phyloP scores from a whole-genome alignment of 2,329 filamentous ascomycete genomes.

The Colletotrichum musae region DNA sequence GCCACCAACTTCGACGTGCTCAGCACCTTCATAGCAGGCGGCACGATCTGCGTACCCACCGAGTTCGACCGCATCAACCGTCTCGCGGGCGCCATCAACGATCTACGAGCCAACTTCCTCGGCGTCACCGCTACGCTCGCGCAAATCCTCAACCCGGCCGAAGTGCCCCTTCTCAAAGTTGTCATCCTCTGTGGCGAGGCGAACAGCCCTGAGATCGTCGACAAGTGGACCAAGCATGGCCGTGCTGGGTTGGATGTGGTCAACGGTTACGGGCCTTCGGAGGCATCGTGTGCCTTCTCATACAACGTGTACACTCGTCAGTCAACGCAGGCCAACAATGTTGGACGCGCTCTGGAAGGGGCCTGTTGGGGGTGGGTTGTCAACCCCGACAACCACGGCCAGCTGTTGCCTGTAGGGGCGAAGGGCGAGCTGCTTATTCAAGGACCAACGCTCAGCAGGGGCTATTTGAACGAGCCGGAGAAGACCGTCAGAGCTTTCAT shows the following conservation, averaged over 20 bases:
- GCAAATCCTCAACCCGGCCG: conserved; percentile 54
- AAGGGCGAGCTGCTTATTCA: conserved; percentile 73
- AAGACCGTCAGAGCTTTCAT: conserved; percentile 64
- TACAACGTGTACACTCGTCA: conserved; percentile 42
- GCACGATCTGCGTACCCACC: conserved; percentile 71
- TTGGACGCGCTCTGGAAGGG: conserved; percentile 63
- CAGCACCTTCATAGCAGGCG: conserved; percentile 67
- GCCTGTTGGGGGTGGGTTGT: conserved; percentile 64
- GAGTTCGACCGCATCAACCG: conserved; percentile 65
- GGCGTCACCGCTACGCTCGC: conserved; percentile 73
- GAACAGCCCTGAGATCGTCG: conserved; percentile 61
- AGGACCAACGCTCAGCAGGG: conserved; percentile 65
- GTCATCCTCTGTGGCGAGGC: conserved; percentile 61
- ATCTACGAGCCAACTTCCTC: conserved; percentile 65
- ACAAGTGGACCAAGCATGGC: conserved; percentile 52
- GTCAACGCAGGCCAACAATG: conserved; percentile 60
- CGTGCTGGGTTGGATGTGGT: conserved; percentile 50
- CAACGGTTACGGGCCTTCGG: conserved; percentile 66
- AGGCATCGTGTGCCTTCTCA: conserved; percentile 64
- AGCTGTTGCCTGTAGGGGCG: conserved; percentile 66
- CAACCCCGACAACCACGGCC: conserved; percentile 63
- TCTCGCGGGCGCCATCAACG: conserved; percentile 63
- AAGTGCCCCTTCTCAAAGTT: conserved; percentile 52
- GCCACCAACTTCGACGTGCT: conserved; percentile 66
- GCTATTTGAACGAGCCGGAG: conserved; percentile 62